Evolutionary conservation across 2,329 filamentous ascomycete genomes (phyloP), one percentile per base, ranked within the genome.

Genomic region (Aureobasidium melanogenum): DNA sequence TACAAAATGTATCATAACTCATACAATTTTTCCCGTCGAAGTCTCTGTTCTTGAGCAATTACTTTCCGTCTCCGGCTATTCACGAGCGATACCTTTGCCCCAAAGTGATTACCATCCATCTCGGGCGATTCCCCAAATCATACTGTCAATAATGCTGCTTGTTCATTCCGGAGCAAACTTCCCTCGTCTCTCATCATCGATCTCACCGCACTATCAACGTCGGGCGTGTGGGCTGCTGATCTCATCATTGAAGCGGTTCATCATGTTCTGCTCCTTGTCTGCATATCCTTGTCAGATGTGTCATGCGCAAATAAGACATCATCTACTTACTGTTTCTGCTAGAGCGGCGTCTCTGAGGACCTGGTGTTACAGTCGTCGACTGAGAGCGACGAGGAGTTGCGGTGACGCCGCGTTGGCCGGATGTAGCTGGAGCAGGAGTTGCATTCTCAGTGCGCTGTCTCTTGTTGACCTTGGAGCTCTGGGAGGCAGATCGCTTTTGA

Each of bases 1-100:
- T 51, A 58, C 43, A 58, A 58, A 58, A 19, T 58, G 55, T 58
- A 58, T 48, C 32, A 48, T 58, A 58, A 43, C 22, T 58, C 30
- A 48, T 58, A 48, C 55, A 26, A 19, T 28, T 41, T 41, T 36
- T 36, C 30, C n/a, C 30, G 19, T 46, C 26, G n/a, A 57, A 57
- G 54, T 19, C 12, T 36, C n/a, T 41, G 36, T 43, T 24, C 48
- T 32, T 24, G 50, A 39, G 22, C 32, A 39, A 39, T 26, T 32
- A 9, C 30, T 14, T 28, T 14, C 6, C 17, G 30, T n/a, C 19
- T 9, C n/a, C 24, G 19, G 24, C 26, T 38, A 32, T 12, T 1
- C 4, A 9, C 51, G 24, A 55, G 38, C 38, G n/a, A 22, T 12
- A 22, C 8, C 5, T 17, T 36, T 7, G 22, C 28, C 6, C 17